phyloP scores from a whole-genome alignment of 345 rosid species.

The Dimocarpus longan region DNA sequence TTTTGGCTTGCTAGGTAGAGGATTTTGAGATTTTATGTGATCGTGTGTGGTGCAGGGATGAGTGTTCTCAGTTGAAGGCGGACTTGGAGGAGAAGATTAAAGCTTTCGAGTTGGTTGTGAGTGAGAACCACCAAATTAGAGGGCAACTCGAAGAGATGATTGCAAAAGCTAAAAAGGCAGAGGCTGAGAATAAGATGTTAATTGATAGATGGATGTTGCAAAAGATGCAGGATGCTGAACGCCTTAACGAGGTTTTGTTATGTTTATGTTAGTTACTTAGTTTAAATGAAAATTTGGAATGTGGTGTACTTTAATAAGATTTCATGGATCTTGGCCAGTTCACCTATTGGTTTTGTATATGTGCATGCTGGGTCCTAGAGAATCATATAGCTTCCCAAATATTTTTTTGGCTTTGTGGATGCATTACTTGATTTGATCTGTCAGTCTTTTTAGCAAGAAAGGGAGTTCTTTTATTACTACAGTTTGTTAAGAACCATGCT shows the following conservation, averaged over 20 bases:
- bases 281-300: conserved; percentile 5
- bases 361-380: background rate
- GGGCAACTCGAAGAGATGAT: conserved; percentile 65
- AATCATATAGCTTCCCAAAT: background rate
- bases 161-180: conserved; percentile 71
- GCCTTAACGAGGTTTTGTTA: conserved; percentile 82
- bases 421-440: background rate
- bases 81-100: conserved; percentile 70
- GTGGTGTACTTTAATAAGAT: background rate
- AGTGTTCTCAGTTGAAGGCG: conserved; percentile 49
- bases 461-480: background rate
- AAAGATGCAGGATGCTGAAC: conserved; percentile 98
- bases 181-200: conserved; percentile 84
- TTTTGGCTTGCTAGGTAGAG: conserved; percentile 2
- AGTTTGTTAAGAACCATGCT: background rate
- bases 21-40: conserved; percentile 1
- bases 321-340: too few species aligned
- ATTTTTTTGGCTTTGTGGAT: background rate
- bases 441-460: background rate
- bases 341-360: background rate
- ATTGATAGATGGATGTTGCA: conserved; percentile 97
- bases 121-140: conserved; percentile 64
- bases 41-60: conserved; percentile 52
- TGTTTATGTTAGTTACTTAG: background rate
- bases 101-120: conserved; percentile 59